A percentile compares a stretch with the other conserved stretches of the same genome.
Conservation (phyloP, 2,329 filamentous ascomycete species). For the Aspergillus floridensis region DNA sequence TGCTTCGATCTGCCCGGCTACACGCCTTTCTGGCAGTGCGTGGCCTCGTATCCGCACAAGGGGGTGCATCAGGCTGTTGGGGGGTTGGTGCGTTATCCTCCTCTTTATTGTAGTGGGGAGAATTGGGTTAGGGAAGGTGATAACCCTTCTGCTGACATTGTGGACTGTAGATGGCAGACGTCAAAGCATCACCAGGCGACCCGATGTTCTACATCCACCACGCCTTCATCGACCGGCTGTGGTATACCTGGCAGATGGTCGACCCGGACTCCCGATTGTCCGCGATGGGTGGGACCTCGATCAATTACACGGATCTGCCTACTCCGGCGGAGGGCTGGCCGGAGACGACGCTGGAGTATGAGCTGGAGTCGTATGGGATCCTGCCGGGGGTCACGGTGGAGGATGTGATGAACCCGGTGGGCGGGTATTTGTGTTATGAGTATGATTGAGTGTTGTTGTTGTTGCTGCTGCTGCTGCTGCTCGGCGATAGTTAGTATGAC, state of each 20-base stretch:
- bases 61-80: neutral
- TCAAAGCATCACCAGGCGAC: neutral
- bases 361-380: neutral
- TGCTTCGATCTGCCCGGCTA: neutral
- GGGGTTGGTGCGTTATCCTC: neutral
- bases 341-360: neutral
- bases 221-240: neutral
- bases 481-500: no score
- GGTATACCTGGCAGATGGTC: neutral
- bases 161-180: neutral
- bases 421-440: neutral
- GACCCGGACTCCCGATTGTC: neutral
- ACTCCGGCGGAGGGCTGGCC: neutral
- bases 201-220: conserved; percentile 1
- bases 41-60: neutral
- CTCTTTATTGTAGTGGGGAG: neutral
- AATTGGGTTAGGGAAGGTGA: neutral
- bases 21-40: neutral
- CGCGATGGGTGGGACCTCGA: neutral
- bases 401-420: neutral
- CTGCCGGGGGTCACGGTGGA: neutral
- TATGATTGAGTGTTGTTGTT: neutral
- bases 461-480: no score
- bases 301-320: neutral
- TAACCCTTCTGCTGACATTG: no score